phyloP scores from a whole-genome alignment of 73 alveolate species.

The Paramecium caudatum region DNA sequence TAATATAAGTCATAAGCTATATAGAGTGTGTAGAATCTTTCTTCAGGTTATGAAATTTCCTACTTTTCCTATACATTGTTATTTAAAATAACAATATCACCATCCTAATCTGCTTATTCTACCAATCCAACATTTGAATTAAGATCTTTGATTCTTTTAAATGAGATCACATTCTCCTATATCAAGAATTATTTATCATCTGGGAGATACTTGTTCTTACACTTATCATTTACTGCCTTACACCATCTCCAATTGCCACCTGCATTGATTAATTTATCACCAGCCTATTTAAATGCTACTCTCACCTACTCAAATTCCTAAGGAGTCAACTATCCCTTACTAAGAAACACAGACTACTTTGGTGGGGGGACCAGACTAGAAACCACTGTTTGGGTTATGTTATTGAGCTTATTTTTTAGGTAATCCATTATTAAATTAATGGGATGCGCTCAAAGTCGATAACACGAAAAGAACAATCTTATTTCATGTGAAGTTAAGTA shows the following conservation, averaged over 20 bases:
- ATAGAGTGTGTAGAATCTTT: slow-evolving; percentile 32
- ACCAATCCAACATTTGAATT: neutral
- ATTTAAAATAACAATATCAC: neutral
- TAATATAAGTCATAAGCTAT: slow-evolving; percentile 51
- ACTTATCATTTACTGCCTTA: neutral
- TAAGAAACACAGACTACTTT: neutral
- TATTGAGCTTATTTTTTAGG: neutral
- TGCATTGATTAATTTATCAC: neutral
- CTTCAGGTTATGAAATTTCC: neutral
- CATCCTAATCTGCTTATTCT: neutral
- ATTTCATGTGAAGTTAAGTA: slow-evolving; percentile 1
- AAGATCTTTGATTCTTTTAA: slow-evolving; percentile 25
- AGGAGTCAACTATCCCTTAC: slow-evolving; percentile 23
- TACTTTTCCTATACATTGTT: neutral
- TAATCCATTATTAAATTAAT: slow-evolving; percentile 8
- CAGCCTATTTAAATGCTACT: neutral
- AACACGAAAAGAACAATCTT: neutral
- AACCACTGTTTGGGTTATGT: neutral
- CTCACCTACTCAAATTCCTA: slow-evolving; percentile 38
- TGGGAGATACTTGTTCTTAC: slow-evolving; percentile 3
- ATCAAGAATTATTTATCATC: slow-evolving; percentile 49
- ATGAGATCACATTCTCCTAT: slow-evolving; percentile 2
- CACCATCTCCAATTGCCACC: slow-evolving; percentile 65
- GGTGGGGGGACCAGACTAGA: slow-evolving; percentile 22
- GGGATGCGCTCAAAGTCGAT: slow-evolving; percentile 33